phyloP scores from a whole-genome alignment of 192 early-diverging fungal genomes.

The Funneliformis geosporum region DNA sequence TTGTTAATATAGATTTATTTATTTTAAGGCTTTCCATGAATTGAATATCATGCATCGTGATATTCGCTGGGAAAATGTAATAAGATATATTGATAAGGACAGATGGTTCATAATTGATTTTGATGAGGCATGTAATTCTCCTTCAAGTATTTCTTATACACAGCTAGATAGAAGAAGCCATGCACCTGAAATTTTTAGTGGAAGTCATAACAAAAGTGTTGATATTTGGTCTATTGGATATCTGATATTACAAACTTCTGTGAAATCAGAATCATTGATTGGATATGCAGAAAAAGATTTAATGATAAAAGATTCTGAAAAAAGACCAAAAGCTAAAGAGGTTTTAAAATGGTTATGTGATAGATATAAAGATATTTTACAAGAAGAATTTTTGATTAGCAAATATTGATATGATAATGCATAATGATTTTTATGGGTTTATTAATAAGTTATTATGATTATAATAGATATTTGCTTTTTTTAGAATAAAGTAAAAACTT shows the following conservation, averaged over 20 bases:
- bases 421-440: too few relatives aligned
- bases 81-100: conserved; percentile 26
- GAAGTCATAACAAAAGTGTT: conserved; percentile 10
- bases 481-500: too few relatives aligned
- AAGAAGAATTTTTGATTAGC: conserved; percentile 2
- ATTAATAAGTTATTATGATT: too few relatives aligned
- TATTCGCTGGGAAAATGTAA: conserved; percentile 14
- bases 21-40: conserved; percentile 10
- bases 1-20: not conserved
- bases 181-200: conserved; percentile 20
- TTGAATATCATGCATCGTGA: conserved; percentile 16
- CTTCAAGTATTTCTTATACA: conserved; percentile 14
- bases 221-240: conserved; percentile 30
- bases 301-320: conserved; percentile 1
- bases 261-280: not conserved
- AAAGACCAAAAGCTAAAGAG: conserved; percentile 26
- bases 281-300: conserved; percentile 6
- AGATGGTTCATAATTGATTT: conserved; percentile 27
- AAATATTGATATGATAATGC: too few relatives aligned
- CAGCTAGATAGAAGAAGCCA: not conserved
- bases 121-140: conserved; percentile 19
- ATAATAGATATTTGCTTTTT: too few relatives aligned
- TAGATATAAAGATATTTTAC: not conserved
- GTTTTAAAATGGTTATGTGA: conserved; percentile 15
- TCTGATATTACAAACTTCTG: not conserved